These are phyloP conservation scores for Claviceps spartinae DNA, from an alignment of 2,329 filamentous ascomycete species.

Conservation along the genomic window DNA sequence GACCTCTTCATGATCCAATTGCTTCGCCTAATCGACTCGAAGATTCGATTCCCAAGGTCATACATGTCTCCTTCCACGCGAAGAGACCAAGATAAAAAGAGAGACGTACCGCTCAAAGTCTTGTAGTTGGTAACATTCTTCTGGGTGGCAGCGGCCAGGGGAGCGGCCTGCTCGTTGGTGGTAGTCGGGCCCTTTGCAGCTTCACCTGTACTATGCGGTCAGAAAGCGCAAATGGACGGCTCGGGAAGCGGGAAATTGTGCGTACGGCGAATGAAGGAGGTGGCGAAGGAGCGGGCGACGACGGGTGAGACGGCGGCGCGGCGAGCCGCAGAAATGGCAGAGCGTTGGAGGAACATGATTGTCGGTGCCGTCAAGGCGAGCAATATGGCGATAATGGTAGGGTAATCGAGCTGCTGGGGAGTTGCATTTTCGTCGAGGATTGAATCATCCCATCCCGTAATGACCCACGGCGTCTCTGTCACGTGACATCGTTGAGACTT, in stretches of 20 bases:
- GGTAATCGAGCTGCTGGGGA: slow-evolving; percentile 5
- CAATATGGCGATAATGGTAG: slow-evolving; percentile 3
- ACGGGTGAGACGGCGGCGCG: slow-evolving; percentile 40
- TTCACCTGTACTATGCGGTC: slow-evolving; percentile 18
- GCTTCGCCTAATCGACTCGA: not conserved
- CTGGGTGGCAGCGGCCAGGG: slow-evolving; percentile 23
- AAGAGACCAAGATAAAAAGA: not conserved
- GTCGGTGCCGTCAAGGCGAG: slow-evolving; percentile 12
- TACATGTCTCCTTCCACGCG: slow-evolving; percentile 1
- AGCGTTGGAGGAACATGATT: slow-evolving; percentile 53
- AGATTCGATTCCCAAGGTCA: slow-evolving; percentile 11
- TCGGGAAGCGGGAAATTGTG: slow-evolving; percentile 13
- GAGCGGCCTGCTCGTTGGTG: slow-evolving; percentile 24
- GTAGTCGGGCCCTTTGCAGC: slow-evolving; percentile 21
- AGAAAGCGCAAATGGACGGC: slow-evolving; percentile 4
- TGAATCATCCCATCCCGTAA: not conserved
- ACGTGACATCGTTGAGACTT: slow-evolving; percentile 5
- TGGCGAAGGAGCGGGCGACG: slow-evolving; percentile 45
- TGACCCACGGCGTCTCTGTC: slow-evolving; percentile 2
- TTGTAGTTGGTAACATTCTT: slow-evolving; percentile 34
- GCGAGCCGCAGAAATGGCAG: slow-evolving; percentile 46
- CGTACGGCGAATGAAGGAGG: slow-evolving; percentile 47
- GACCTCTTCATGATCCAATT: not conserved
- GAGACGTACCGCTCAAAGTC: slow-evolving; percentile 31
- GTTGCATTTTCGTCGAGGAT: slow-evolving; percentile 2